Conservation (phyloP, 2,329 filamentous ascomycete genomes). For the Amylocarpus encephaloides region DNA sequence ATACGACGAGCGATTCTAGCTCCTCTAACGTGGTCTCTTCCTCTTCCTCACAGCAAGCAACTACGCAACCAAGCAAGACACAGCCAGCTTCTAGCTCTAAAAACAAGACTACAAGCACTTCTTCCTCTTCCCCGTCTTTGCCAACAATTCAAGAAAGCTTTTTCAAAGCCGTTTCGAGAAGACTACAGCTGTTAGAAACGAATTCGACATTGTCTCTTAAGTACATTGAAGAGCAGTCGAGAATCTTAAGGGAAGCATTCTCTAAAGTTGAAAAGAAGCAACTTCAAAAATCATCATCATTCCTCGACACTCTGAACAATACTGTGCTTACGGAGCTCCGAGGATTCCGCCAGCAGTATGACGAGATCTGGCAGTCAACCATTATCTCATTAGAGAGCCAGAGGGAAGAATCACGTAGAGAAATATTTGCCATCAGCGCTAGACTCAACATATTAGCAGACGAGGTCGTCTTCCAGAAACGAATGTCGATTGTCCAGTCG, state of each 20-base stretch:
- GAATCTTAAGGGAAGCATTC: conserved; percentile 80
- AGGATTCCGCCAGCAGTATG: conserved; percentile 77
- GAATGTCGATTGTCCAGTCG: conserved; percentile 89
- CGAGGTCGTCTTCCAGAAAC: conserved; percentile 79
- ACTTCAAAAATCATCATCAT: conserved; percentile 71
- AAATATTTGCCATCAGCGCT: conserved; percentile 74
- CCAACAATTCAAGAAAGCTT: conserved; percentile 95
- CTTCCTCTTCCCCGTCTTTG: conserved; percentile 45
- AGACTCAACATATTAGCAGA: conserved; percentile 87
- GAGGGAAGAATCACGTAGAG: conserved; percentile 73
- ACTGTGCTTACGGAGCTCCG: conserved; percentile 79
- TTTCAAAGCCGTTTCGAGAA: conserved; percentile 94
- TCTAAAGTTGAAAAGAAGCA: conserved; percentile 83
- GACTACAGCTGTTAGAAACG: conserved; percentile 80
- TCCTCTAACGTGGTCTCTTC: conserved; percentile 9
- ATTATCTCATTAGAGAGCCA: conserved; percentile 87
- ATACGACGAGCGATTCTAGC: background rate
- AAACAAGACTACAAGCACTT: conserved; percentile 33
- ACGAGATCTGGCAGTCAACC: conserved; percentile 94
- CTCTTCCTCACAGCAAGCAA: conserved; percentile 7
- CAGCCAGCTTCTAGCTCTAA: conserved; percentile 19
- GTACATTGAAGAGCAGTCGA: conserved; percentile 95
- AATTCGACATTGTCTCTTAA: conserved; percentile 90
- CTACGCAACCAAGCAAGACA: conserved; percentile 14
- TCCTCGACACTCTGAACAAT: conserved; percentile 77